phyloP scores from a whole-genome alignment of 2,329 filamentous ascomycete genomes.

The Beauveria australis region DNA sequence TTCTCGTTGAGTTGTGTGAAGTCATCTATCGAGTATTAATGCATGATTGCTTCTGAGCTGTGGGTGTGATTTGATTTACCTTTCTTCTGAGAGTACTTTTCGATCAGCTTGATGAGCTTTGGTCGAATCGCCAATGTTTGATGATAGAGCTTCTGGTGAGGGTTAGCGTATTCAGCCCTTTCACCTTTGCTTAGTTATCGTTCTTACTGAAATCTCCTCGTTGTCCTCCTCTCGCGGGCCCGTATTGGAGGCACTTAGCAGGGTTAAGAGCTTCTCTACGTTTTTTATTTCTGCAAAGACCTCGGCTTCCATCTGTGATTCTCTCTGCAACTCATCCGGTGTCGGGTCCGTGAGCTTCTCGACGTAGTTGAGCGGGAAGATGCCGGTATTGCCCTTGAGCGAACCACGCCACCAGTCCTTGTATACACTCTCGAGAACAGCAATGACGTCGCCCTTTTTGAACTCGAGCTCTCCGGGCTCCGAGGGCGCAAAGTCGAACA shows the following conservation, averaged over 20 bases:
- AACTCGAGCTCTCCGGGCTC: conserved; percentile 94
- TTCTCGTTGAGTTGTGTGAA: conserved; percentile 98
- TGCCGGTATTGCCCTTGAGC: conserved; percentile 86
- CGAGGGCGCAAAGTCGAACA: conserved; percentile 91
- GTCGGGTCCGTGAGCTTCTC: conserved; percentile 96
- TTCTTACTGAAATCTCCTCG: conserved; percentile 77
- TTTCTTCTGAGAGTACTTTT: conserved; percentile 99
- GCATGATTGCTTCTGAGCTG: background rate
- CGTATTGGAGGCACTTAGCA: conserved; percentile 80
- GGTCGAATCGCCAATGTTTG: conserved; percentile 89
- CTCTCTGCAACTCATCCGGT: conserved; percentile 83
- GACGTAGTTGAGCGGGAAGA: conserved; percentile 97
- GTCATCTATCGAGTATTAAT: conserved; percentile 57
- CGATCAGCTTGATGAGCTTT: conserved; percentile 95
- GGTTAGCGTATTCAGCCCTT: conserved; percentile 22
- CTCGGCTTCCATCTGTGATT: conserved; percentile 86
- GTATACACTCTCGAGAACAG: conserved; percentile 93
- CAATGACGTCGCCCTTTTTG: conserved; percentile 93
- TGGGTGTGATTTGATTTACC: conserved; percentile 40
- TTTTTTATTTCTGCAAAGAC: conserved; percentile 59
- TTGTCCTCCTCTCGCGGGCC: conserved; percentile 82
- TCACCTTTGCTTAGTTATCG: background rate
- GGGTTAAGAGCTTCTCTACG: conserved; percentile 65
- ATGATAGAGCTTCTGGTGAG: conserved; percentile 65
- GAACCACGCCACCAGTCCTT: conserved; percentile 99